Percentiles rank a stretch among this genome's conserved stretches.
Conservation (phyloP, 768 basidiomycete species). For the Lactarius trivialis region DNA sequence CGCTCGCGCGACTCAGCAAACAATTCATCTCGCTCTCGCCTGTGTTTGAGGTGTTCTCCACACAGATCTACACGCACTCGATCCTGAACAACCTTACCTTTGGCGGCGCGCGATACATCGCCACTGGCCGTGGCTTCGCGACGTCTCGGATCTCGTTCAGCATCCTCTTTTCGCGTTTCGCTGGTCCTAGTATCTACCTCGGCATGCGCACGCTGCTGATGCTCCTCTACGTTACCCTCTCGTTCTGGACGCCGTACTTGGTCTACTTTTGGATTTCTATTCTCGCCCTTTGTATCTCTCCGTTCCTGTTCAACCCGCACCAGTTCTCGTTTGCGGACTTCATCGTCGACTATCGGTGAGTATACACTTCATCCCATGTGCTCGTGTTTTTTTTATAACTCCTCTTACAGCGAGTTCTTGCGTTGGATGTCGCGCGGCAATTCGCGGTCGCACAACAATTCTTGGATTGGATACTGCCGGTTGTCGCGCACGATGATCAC, state of each 20-base stretch:
- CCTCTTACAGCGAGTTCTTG: constrained; percentile 71
- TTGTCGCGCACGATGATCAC: constrained; percentile 98
- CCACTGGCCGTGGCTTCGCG: constrained; percentile 97
- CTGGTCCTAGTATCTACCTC: constrained; percentile 96
- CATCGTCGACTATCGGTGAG: constrained; percentile 88
- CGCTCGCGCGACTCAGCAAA: constrained; percentile 84
- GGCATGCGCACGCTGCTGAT: constrained; percentile 91
- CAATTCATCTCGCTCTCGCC: constrained; percentile 94
- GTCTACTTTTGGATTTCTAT: constrained; percentile 99
- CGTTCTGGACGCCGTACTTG: constrained; percentile 86
- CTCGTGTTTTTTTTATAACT: background rate
- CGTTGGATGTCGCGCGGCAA: constrained; percentile 99
- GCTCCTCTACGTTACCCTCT: constrained; percentile 88
- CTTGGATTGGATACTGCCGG: constrained; percentile 99
- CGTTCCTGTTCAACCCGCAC: constrained; percentile 99
- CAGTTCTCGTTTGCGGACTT: constrained; percentile 98
- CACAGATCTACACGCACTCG: constrained; percentile 97
- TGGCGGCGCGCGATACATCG: constrained; percentile 97
- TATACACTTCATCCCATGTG: background rate
- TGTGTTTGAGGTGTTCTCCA: constrained; percentile 96
- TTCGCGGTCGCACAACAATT: constrained; percentile 93
- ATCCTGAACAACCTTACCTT: constrained; percentile 96
- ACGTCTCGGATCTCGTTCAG: constrained; percentile 92
- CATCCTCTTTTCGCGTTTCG: constrained; percentile 96
- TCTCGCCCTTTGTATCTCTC: constrained; percentile 84